Evolutionary conservation across 2,329 filamentous ascomycete genomes (phyloP).

Genomic region (Penicillium sumatraense): DNA sequence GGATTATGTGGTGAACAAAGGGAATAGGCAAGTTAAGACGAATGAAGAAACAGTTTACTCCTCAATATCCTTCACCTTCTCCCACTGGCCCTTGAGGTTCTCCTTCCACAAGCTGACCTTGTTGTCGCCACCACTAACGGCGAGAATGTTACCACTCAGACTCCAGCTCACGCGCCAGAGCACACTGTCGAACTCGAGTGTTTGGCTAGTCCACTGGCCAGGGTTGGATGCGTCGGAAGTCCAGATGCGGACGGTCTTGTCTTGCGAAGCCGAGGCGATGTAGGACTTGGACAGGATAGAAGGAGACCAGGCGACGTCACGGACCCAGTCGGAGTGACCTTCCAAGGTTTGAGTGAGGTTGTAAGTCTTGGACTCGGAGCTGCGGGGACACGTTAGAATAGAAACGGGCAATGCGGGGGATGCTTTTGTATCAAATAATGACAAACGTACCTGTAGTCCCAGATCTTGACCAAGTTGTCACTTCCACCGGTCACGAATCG

Average conservation of each 20-base stretch:
- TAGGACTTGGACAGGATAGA: constrained; percentile 95
- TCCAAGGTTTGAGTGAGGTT: constrained; percentile 61
- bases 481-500: constrained; percentile 94
- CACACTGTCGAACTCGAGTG: constrained; percentile 83
- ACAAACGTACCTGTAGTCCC: constrained; percentile 71
- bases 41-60: constrained; percentile 58
- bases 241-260: constrained; percentile 98
- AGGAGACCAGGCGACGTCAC: constrained; percentile 95
- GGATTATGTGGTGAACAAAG: constrained; percentile 18
- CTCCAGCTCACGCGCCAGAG: constrained; percentile 99
- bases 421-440: not conserved
- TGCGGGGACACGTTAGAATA: constrained; percentile 28
- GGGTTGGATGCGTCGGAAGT: constrained; percentile 72
- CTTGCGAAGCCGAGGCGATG: constrained; percentile 92
- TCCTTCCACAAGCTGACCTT: constrained; percentile 99
- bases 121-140: constrained; percentile 92
- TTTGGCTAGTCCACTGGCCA: constrained; percentile 81
- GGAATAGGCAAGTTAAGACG: constrained; percentile 20
- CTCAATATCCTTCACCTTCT: constrained; percentile 95
- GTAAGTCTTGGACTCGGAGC: constrained; percentile 58
- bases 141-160: constrained; percentile 92
- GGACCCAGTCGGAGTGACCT: constrained; percentile 95
- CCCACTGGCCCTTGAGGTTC: constrained; percentile 94
- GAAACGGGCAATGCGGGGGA: not conserved
- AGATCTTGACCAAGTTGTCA: constrained; percentile 92